Conservation (phyloP, 305 asterid species). For the Fraxinus paxiana region DNA sequence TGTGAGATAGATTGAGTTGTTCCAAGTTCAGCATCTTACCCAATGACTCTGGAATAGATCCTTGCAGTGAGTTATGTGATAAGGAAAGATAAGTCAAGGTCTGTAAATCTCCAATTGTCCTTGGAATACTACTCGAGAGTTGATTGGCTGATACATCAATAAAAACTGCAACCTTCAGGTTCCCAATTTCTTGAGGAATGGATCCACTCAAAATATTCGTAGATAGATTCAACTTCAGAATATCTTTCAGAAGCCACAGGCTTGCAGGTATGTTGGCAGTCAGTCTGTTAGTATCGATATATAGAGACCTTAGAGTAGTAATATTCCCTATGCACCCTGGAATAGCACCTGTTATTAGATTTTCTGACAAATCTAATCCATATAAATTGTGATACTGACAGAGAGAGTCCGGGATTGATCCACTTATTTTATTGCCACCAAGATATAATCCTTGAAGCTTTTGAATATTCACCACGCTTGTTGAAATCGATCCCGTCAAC, state of each 20-base stretch:
- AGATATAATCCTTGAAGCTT: not conserved
- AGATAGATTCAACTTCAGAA: not conserved
- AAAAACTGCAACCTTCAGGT: not conserved
- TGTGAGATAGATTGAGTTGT: not conserved
- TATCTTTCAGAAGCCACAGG: not conserved
- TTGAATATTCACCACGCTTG: not conserved
- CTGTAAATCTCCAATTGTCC: not conserved
- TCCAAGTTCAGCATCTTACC: not conserved
- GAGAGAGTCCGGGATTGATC: not conserved
- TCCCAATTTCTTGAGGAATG: slow-evolving; percentile 10
- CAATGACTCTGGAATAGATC: not conserved
- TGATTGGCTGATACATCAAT: slow-evolving; percentile 2
- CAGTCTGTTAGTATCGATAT: not conserved
- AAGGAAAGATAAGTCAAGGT: not conserved
- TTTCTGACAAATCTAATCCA: accelerated
- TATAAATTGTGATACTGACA: not conserved
- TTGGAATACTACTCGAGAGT: slow-evolving; percentile 8
- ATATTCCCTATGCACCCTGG: not conserved
- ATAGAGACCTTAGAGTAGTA: not conserved
- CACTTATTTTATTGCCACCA: not conserved
- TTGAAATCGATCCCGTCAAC: not conserved
- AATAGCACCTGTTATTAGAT: not conserved
- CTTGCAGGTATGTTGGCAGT: slow-evolving; percentile 1
- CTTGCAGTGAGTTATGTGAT: not conserved
- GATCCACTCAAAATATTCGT: not conserved